Evolutionary conservation across 2,329 filamentous ascomycete genomes (phyloP).

Genomic region (Chrysoporthe austroafricana): DNA sequence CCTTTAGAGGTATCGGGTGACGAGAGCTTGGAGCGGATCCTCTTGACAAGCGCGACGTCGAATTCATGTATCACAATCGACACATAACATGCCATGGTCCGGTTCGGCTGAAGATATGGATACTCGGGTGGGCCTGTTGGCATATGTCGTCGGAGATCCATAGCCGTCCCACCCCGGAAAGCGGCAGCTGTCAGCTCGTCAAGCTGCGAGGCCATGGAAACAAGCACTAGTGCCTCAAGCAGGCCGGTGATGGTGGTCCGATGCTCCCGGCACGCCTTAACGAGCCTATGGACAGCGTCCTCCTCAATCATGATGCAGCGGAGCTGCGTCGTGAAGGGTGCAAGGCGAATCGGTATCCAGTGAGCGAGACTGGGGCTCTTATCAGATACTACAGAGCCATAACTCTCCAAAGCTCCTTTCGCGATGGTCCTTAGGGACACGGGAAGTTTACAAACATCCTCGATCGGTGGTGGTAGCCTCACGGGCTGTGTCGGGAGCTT

Average conservation of each 20-base stretch:
- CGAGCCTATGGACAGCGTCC: constrained; percentile 16
- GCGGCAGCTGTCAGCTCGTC: constrained; percentile 15
- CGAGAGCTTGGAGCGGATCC: constrained; percentile 1
- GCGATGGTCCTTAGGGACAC: constrained; percentile 30
- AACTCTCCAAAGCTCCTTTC: constrained; percentile 30
- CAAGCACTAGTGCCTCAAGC: constrained; percentile 34
- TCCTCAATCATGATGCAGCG: constrained; percentile 31
- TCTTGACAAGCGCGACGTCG: background rate
- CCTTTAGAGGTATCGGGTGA: background rate
- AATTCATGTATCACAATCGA: constrained; percentile 16
- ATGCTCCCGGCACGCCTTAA: constrained; percentile 34
- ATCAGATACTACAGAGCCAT: constrained; percentile 28
- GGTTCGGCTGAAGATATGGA: constrained; percentile 21
- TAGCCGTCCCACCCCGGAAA: constrained; percentile 22
- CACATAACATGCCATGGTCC: constrained; percentile 30
- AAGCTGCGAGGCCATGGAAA: constrained; percentile 32
- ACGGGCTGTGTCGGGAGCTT: background rate
- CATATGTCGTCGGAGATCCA: constrained; percentile 34
- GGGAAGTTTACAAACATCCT: constrained; percentile 32
- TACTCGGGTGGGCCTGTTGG: constrained; percentile 4
- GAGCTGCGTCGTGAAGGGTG: constrained; percentile 31
- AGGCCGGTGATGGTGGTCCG: constrained; percentile 38
- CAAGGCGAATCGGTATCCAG: constrained; percentile 32
- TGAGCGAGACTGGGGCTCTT: constrained; percentile 23
- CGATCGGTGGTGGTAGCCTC: constrained; percentile 34